These are phyloP conservation scores for Zygosaccharomyces bailii DNA, from an alignment of 805 yeast species.

Conservation along the genomic window DNA sequence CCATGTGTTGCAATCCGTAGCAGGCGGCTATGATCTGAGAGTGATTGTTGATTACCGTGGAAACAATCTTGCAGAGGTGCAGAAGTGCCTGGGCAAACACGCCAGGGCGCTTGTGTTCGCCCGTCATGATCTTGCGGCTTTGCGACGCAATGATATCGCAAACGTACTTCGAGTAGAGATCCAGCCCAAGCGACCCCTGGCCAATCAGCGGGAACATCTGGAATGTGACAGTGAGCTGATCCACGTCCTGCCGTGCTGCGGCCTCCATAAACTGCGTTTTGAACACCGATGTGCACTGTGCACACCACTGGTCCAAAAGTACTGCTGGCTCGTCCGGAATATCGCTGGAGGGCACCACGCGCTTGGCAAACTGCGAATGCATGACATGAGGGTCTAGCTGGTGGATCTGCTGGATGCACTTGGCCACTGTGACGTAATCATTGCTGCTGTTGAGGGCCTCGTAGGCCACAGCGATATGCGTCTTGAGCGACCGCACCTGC, in stretches of 20 bases:
- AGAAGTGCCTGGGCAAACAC: slow-evolving; percentile 54
- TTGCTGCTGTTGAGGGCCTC: slow-evolving; percentile 58
- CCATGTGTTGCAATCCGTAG: slow-evolving; percentile 64
- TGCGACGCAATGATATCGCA: slow-evolving; percentile 81
- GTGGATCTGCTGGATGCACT: slow-evolving; percentile 53
- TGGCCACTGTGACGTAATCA: slow-evolving; percentile 78
- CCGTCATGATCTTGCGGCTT: slow-evolving; percentile 60
- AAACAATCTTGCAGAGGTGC: slow-evolving; percentile 77
- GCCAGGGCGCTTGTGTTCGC: slow-evolving; percentile 40
- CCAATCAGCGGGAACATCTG: slow-evolving; percentile 85
- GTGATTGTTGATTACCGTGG: slow-evolving; percentile 82
- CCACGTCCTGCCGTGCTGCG: slow-evolving; percentile 61
- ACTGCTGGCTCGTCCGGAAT: slow-evolving; percentile 73
- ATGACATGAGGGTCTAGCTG: slow-evolving; percentile 51
- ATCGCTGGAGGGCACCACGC: slow-evolving; percentile 81
- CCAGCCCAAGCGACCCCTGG: slow-evolving; percentile 65
- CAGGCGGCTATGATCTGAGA: slow-evolving; percentile 69
- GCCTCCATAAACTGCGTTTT: slow-evolving; percentile 64
- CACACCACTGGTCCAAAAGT: slow-evolving; percentile 56
- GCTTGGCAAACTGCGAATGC: slow-evolving; percentile 67
- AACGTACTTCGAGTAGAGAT: slow-evolving; percentile 79
- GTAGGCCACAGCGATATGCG: slow-evolving; percentile 59
- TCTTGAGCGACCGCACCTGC: slow-evolving; percentile 62
- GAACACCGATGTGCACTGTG: slow-evolving; percentile 55
- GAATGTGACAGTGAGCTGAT: slow-evolving; percentile 71